These are phyloP conservation scores for Aspergillus ochraceus DNA, from an alignment of 2,329 filamentous ascomycete genomes.

Conservation along the genomic window DNA sequence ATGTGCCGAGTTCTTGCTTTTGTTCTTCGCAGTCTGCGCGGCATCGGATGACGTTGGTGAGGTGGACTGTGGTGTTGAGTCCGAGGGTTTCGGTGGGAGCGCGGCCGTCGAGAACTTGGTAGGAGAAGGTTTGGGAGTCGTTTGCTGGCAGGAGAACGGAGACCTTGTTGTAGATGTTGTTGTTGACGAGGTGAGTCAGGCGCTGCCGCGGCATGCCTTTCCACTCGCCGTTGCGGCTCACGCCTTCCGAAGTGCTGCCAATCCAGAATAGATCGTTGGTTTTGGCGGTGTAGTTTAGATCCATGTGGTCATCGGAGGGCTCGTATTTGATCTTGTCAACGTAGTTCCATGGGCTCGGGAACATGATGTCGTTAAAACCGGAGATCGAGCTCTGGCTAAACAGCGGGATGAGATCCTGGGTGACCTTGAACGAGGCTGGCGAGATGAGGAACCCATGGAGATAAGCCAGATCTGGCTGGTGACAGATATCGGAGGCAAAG, in stretches of 20 bases:
- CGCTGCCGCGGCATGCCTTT: slow-evolving; percentile 69
- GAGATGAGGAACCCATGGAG: slow-evolving; percentile 73
- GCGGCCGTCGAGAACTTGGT: slow-evolving; percentile 53
- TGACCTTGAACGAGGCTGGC: slow-evolving; percentile 61
- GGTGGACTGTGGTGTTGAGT: slow-evolving; percentile 60
- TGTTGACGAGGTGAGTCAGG: slow-evolving; percentile 67
- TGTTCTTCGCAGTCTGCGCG: slow-evolving; percentile 54
- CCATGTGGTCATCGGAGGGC: slow-evolving; percentile 52
- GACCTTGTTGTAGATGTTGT: slow-evolving; percentile 51
- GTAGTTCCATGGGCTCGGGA: slow-evolving; percentile 66
- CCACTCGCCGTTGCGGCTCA: slow-evolving; percentile 57
- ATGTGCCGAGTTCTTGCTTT: slow-evolving; percentile 52
- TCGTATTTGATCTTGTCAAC: slow-evolving; percentile 56
- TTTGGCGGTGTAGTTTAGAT: slow-evolving; percentile 61
- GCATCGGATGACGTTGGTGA: slow-evolving; percentile 61
- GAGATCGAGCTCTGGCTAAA: slow-evolving; percentile 74
- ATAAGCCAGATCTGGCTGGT: slow-evolving; percentile 72
- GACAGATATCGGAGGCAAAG: slow-evolving; percentile 66
- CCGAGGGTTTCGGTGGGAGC: slow-evolving; percentile 43
- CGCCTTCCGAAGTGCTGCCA: slow-evolving; percentile 62
- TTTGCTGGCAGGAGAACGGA: slow-evolving; percentile 58
- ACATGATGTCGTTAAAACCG: slow-evolving; percentile 74
- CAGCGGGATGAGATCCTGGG: slow-evolving; percentile 67
- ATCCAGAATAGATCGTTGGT: slow-evolving; percentile 71
- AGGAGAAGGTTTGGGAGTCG: slow-evolving; percentile 49